Evolutionary conservation across 192 early-diverging fungal genomes (phyloP).

Genomic region (Mortierella alpina): DNA sequence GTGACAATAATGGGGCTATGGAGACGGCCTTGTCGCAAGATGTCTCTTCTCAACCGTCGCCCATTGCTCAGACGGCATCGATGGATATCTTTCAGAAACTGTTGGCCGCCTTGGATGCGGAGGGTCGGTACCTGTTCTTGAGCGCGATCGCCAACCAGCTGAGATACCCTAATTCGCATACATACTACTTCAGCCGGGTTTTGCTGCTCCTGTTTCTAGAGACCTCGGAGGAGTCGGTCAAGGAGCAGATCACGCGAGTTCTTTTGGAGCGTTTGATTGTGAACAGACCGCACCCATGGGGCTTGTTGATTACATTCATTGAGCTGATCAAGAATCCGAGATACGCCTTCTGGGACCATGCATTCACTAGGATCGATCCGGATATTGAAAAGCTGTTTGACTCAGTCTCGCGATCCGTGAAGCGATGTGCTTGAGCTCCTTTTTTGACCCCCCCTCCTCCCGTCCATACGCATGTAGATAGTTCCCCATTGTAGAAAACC

Average conservation of each 20-base stretch:
- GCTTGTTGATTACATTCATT: constrained; percentile 96
- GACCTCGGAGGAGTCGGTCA: constrained; percentile 78
- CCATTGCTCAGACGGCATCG: constrained; percentile 73
- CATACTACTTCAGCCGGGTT: constrained; percentile 91
- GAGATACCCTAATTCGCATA: constrained; percentile 97
- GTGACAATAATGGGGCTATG: too few relatives aligned
- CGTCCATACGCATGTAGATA: too few relatives aligned
- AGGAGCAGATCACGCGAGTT: constrained; percentile 96
- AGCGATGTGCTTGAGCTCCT: constrained; percentile 30
- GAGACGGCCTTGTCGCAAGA: too few relatives aligned
- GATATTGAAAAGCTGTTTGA: constrained; percentile 86
- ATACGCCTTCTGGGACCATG: constrained; percentile 69
- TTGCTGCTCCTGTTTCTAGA: constrained; percentile 90
- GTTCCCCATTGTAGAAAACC: too few relatives aligned
- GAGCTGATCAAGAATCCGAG: constrained; percentile 93
- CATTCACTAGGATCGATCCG: constrained; percentile 74
- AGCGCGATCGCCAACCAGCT: constrained; percentile 96
- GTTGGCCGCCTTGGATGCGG: constrained; percentile 77
- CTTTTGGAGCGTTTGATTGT: constrained; percentile 95
- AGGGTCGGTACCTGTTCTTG: constrained; percentile 90
- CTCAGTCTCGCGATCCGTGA: constrained; percentile 64
- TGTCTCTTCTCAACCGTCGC: constrained; percentile 3
- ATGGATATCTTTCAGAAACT: constrained; percentile 89
- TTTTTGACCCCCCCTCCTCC: too few relatives aligned
- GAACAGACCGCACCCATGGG: constrained; percentile 98